Base-by-base conservation (phyloP, 192 early-diverging fungal genomes). In the Phycomyces blakesleeanus region DNA sequence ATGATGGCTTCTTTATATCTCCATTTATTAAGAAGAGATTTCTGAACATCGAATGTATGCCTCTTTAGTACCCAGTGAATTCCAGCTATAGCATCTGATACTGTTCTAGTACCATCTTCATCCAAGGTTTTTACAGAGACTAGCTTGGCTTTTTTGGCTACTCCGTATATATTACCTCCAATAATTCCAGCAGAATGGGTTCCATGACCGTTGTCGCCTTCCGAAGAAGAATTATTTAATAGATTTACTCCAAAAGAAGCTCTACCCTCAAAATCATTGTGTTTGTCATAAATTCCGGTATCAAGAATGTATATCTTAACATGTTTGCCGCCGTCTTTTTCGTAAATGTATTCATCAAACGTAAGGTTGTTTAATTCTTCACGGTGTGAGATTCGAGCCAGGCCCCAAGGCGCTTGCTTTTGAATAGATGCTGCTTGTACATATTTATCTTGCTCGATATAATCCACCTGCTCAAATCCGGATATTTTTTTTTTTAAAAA, bases 181-280 rank as follows among this genome's bases (percentile, higher is more conserved):
- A 88, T 74, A 51, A 83, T 87, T 39, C 88, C 89, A 9, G 90
- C 81, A 41, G 82, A 80, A 64, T 88, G 84, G 21, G 90, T 86
- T 50, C 79, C 80, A 55, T 83, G 81, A 12, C 85, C 85, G 41
- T 79, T 76, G 64, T 82, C 81, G 4, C 53, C 16, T 24, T 25
- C 59, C 21, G 49, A 55, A 52, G 49, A 55, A 52, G 63, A 63
- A 15, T 38, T 22, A 25, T 57, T 40, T n/a, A 39, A 38, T 7
- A 39, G 39, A 38, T 42, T 61, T 27, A 27, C 57, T 25, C 87
- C 84, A 76, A 76, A 87, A 26, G 53, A 66, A 47, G 88, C 91
- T 61, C 92, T 83, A 21, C 91, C 91, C 21, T 70, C 78, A 72
- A 93, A 93, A 37, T 93, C 89, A 20, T 54, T 55, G 67, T 92